Evolutionary conservation across 805 yeast species (phyloP), one percentile per base, ranked within the genome.

Genomic region (Suhomyces xylopsoci): DNA sequence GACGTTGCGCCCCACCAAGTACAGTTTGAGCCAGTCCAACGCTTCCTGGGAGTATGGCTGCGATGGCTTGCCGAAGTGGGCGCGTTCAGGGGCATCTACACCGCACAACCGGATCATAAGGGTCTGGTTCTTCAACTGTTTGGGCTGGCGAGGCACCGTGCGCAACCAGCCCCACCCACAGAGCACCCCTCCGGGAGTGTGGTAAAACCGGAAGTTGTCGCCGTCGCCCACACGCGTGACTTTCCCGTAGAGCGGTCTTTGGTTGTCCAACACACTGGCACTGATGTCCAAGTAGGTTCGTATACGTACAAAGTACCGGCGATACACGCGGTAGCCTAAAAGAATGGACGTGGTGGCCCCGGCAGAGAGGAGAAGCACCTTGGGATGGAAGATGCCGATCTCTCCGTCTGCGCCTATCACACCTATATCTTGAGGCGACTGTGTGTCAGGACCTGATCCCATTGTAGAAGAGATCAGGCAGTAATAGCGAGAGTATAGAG

Each of bases 91-190:
- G 0, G 99, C 99, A 76, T 94, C 99, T 14, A 93, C 86, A 0
- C 97, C 99, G 68, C 94, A 88, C 19, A 94, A 71, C 47, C 99
- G 77, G 4, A 94, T 81, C 67, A 87, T 85, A 36, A 94, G 73
- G 0, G 99, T 94, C 57, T 85, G 76, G 55, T 81, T 81, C 56
- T 83, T 81, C 38, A 83, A 66, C 61, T 63, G 52, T 67, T 78
- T 47, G 70, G 79, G 61, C 51, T 68, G 63, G 9, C 71, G 67
- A 0, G 98, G 98, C 0, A 82, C 74, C 10, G 67, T 58, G 32
- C 99, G 73, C 22, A 89, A 64, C 96, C 96, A 89, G 10, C 96
- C 92, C 99, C 99, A 94, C 0, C 99, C 99, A 2, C 87, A 82
- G 1, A 85, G 61, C 0, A 78, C 55, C 0, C 99, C 98, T 3